These are phyloP conservation scores for Mortierella alpina DNA, from an alignment of 192 early-diverging fungal genomes.

Conservation along the genomic window DNA sequence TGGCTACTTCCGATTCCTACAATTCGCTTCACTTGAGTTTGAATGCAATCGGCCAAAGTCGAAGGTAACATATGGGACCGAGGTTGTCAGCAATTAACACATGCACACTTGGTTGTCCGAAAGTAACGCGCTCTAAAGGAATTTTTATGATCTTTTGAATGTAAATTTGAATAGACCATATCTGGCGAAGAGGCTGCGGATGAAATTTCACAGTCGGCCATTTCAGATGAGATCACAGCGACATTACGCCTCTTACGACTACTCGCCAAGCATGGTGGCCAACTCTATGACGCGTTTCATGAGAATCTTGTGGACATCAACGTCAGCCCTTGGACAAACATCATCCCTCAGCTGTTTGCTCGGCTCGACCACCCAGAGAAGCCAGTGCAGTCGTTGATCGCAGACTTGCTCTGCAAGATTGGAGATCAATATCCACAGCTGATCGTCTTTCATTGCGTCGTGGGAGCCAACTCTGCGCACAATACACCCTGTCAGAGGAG, in stretches of 20 bases:
- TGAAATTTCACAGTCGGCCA: constrained; percentile 29
- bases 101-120: not conserved
- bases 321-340: constrained; percentile 67
- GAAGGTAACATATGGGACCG: constrained; percentile 9
- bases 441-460: constrained; percentile 74
- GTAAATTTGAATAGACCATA: constrained; percentile 9
- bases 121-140: not conserved
- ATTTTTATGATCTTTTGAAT: not conserved
- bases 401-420: constrained; percentile 70
- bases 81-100: not conserved
- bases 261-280: constrained; percentile 69
- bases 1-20: constrained; percentile 48
- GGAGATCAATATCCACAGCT: constrained; percentile 68
- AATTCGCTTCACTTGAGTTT: constrained; percentile 40
- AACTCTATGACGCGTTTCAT: constrained; percentile 58
- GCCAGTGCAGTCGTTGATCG: constrained; percentile 63
- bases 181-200: constrained; percentile 27
- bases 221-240: constrained; percentile 63
- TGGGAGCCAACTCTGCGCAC: constrained; percentile 61
- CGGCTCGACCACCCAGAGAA: constrained; percentile 72
- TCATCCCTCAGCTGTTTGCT: constrained; percentile 83
- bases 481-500: constrained; percentile 52
- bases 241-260: constrained; percentile 72
- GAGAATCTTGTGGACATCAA: constrained; percentile 53
- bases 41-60: constrained; percentile 27